Conservation (phyloP, 2,329 filamentous ascomycete species). For the Colletotrichum sp. region DNA sequence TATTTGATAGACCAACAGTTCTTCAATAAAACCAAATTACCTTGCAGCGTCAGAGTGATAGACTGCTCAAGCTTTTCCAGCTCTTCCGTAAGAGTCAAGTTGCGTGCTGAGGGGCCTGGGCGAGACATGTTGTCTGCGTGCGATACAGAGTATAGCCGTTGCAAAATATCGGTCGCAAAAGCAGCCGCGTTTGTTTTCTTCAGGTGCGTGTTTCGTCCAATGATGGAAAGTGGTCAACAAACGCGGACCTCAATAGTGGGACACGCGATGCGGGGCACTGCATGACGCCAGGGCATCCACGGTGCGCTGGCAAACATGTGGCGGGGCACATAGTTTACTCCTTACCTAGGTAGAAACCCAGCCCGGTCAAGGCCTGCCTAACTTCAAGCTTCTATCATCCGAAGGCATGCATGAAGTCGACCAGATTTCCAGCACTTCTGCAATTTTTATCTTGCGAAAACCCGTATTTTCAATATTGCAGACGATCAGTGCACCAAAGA, state of each 20-base stretch:
- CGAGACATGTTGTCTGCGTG: constrained; percentile 51
- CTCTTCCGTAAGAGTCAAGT: constrained; percentile 88
- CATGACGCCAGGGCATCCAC: not conserved
- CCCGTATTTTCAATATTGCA: not conserved
- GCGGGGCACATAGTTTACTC: not conserved
- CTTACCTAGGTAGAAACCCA: not conserved
- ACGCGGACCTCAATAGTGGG: constrained; percentile 8
- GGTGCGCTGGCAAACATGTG: not conserved
- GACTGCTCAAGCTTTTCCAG: constrained; percentile 95
- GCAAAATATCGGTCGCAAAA: not conserved
- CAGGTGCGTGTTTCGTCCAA: constrained; percentile 3
- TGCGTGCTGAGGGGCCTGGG: constrained; percentile 52
- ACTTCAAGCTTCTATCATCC: not conserved
- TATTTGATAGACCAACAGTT: constrained; percentile 3
- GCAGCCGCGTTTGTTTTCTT: not conserved
- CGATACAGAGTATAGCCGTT: not conserved
- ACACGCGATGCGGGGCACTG: constrained; percentile 38
- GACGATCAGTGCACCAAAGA: not conserved
- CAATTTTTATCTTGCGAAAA: not conserved
- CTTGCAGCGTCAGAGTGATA: constrained; percentile 94
- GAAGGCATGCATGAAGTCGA: not conserved
- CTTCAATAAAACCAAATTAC: constrained; percentile 41
- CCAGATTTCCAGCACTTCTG: not conserved
- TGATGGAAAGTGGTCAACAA: constrained; percentile 8
- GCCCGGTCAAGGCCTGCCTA: not conserved